phyloP scores from a whole-genome alignment of 306 rosid genomes.

The Rosa lucieae region DNA sequence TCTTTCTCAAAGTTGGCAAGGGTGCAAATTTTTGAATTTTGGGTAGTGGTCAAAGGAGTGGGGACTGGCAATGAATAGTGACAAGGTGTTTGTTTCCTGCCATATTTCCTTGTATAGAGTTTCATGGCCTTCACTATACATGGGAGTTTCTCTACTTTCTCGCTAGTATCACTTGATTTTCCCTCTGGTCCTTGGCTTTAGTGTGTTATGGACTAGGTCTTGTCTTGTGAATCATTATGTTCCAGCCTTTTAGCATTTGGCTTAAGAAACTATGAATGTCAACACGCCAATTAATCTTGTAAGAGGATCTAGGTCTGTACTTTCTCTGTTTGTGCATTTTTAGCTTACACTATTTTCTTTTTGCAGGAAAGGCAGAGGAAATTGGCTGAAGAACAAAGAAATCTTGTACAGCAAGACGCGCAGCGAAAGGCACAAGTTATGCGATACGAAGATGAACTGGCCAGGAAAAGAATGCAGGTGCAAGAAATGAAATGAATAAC shows the following conservation, averaged over 20 bases:
- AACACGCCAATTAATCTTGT: background rate
- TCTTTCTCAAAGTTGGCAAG: background rate
- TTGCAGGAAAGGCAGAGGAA: conserved; percentile 76
- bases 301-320: background rate
- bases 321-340: conserved; percentile 11
- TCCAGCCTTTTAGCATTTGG: background rate
- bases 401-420: conserved; percentile 79
- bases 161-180: background rate
- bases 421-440: conserved; percentile 80
- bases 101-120: background rate
- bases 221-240: background rate
- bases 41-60: background rate
- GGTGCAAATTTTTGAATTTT: background rate
- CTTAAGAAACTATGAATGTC: background rate
- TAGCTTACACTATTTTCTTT: conserved; percentile 4
- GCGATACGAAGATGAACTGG: conserved; percentile 79
- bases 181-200: background rate
- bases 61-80: background rate
- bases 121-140: background rate
- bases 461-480: conserved; percentile 94
- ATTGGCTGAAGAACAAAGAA: conserved; percentile 83
- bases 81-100: too few relatives aligned
- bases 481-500: conserved; percentile 23
- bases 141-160: background rate
- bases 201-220: background rate